Base-by-base conservation (phyloP, 73 alveolate genomes). In the Paramecium biaurelia region DNA sequence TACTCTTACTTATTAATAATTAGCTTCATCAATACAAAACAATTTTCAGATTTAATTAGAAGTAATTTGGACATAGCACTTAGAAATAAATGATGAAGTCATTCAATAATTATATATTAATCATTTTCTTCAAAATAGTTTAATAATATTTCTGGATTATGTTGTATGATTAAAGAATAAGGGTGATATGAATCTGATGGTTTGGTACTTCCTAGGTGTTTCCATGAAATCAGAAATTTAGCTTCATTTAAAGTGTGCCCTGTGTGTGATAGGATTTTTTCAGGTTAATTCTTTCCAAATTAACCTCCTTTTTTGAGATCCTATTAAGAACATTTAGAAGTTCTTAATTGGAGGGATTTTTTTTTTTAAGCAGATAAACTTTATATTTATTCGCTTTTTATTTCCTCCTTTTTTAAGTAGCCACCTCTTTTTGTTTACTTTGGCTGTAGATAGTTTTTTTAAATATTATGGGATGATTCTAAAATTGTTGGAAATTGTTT, bases 41-140 rank as follows among this genome's bases (percentile, higher is more conserved):
- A 79, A 43, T 79, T 79, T 79, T 79, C 90, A 9, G 90, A 79
- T 21, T 41, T 79, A 42, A 43, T 79, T n/a, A 79, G 74, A 79
- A 24, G 56, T 7, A 79, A 79, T 41, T 43, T 79, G n/a, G 90
- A 79, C 24, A 32, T 79, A 24, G 56, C 45, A 4, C 56, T 79
- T 37, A 79, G 90, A 79, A 24, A 79, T 5, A 24, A 32, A 45
- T 23, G 56, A 79, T 79, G 30, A 58, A 24, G 23, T 79, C 74
- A 79, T 34, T 79, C 90, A 26, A 79, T 79, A 58, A 43, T 30
- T 20, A 23, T 47, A 43, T 47, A 79, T 63, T 63, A 63, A 63
- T 63, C 74, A 47, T 79, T 21, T 63, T 79, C 32, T 41, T 79
- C 90, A 79, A 79, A 24, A 47, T 79, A 79, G 6, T 79, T 41